Evolutionary conservation across 495 filamentous ascomycete species (phyloP).

Genomic region (Penicillium taxi): DNA sequence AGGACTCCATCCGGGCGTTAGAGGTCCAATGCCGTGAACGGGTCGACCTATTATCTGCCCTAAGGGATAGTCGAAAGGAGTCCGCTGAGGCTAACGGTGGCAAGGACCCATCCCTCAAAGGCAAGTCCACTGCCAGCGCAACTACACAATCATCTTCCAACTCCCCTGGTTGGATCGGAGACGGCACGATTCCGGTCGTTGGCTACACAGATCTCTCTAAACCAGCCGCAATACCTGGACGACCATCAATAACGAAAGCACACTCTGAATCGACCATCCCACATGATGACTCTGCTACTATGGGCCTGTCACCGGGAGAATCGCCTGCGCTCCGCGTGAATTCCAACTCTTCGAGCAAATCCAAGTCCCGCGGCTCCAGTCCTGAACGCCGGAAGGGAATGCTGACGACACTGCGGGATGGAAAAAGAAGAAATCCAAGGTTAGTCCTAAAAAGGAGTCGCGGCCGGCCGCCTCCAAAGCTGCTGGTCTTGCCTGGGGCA

Average conservation of each 20-base stretch:
- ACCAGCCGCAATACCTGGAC: constrained; percentile 56
- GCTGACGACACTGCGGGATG: constrained; percentile 70
- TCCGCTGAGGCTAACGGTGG: constrained; percentile 27
- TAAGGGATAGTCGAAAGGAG: constrained; percentile 68
- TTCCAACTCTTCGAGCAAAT: constrained; percentile 36
- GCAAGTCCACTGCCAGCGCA: constrained; percentile 6
- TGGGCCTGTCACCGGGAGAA: constrained; percentile 6
- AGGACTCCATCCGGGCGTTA: constrained; percentile 71
- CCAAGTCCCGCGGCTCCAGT: constrained; percentile 59
- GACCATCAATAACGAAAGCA: constrained; percentile 45
- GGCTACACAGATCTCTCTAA: constrained; percentile 69
- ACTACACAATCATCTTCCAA: constrained; percentile 13
- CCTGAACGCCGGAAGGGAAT: constrained; percentile 74
- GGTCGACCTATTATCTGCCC: constrained; percentile 78
- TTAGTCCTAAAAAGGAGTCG: constrained; percentile 25
- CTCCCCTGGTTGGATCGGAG: constrained; percentile 58
- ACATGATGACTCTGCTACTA: constrained; percentile 10
- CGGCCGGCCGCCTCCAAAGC: constrained; percentile 68
- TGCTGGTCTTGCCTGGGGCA: constrained; percentile 78
- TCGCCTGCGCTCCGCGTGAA: constrained; percentile 31
- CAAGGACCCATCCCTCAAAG: constrained; percentile 14
- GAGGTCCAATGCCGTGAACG: constrained; percentile 92
- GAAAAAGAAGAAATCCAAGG: constrained; percentile 51
- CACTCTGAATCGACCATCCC: constrained; percentile 40
- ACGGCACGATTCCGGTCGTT: constrained; percentile 71